Evolutionary conservation across 306 rosid species (phyloP), one percentile per base, ranked within the genome.

Genomic region (Prosopis cineraria): DNA sequence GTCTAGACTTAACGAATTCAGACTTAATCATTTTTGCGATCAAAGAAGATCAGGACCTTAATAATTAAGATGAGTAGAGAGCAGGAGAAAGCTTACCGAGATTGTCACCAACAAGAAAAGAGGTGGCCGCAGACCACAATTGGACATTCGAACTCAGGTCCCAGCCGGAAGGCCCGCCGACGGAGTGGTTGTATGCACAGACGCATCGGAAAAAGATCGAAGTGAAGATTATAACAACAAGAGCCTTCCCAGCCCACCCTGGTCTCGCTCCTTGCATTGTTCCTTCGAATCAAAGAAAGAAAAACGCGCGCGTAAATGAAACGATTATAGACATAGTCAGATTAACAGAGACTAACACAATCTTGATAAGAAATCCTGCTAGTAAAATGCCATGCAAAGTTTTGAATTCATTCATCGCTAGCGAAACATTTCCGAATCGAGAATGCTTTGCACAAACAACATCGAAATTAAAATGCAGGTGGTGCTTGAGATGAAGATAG

Each of bases 141-240:
- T 78, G 87, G 55, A 93, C 70, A 70, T 91, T 74, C 0, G 94
- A 82, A 31, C 50, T 8, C 48, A 93, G 90, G 75, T 93, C 98
- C 98, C 97, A 91, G 29, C 96, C 98, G 19, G 89, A 74, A 78
- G 70, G 48, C 29, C 91, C 98, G 9, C 97, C 98, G 29, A 93
- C 94, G 52, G 94, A 45, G 81, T 48, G 81, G 66, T 91, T 91
- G 45, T 70, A 73, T 3, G 90, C 91, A 36, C 77, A 78, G 79
- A 83, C 90, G 79, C 90, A 84, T 55, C 87, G 90, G 79, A 91
- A 81, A 33, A 91, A 78, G 48, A 84, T 73, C 11, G 94, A 87
- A 77, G 91, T 77, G 52, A 89, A 22, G 4, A 88, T 19, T 37
- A 85, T 77, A 29, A 84, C 83, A 33, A 87, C n/a, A 65, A 91